Conservation (phyloP, 1,284 basidiomycete species). For the Ustilago trichophora region DNA sequence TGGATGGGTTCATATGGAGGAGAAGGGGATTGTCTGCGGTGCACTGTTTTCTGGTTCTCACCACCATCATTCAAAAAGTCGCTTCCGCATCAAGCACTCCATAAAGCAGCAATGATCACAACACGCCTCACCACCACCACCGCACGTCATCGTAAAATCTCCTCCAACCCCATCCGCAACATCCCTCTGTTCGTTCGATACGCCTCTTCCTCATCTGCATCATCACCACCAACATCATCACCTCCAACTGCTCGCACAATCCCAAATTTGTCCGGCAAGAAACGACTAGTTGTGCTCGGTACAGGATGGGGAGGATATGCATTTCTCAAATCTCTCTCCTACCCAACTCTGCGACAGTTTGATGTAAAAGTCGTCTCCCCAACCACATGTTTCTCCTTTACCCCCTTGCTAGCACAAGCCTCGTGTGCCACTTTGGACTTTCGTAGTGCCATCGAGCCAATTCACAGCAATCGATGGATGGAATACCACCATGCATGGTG, state of each 20-base stretch:
- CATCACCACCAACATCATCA: neutral
- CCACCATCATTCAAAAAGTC: too few relatives aligned
- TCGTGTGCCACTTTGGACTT: slow-evolving; percentile 70
- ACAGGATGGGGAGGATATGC: slow-evolving; percentile 84
- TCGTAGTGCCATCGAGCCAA: slow-evolving; percentile 81
- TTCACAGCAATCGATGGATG: slow-evolving; percentile 68
- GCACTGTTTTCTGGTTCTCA: too few relatives aligned
- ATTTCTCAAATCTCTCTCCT: slow-evolving; percentile 34
- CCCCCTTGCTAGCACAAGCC: slow-evolving; percentile 47
- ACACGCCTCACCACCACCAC: too few relatives aligned
- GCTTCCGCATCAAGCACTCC: too few relatives aligned
- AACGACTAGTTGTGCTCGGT: slow-evolving; percentile 80
- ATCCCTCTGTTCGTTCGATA: too few relatives aligned
- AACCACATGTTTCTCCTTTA: slow-evolving; percentile 62
- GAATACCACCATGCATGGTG: slow-evolving; percentile 68
- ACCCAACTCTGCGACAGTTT: slow-evolving; percentile 8
- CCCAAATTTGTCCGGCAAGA: slow-evolving; percentile 69
- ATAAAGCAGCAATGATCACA: too few relatives aligned
- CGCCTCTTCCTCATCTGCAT: too few relatives aligned
- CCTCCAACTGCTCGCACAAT: too few relatives aligned
- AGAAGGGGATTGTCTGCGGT: too few relatives aligned
- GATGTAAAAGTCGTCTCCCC: slow-evolving; percentile 32
- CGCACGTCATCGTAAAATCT: too few relatives aligned
- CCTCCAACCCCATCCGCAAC: too few relatives aligned
- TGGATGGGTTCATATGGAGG: too few relatives aligned